These are phyloP conservation scores for Acorus calamus DNA, from an alignment of 106 monocot species.

Conservation along the genomic window DNA sequence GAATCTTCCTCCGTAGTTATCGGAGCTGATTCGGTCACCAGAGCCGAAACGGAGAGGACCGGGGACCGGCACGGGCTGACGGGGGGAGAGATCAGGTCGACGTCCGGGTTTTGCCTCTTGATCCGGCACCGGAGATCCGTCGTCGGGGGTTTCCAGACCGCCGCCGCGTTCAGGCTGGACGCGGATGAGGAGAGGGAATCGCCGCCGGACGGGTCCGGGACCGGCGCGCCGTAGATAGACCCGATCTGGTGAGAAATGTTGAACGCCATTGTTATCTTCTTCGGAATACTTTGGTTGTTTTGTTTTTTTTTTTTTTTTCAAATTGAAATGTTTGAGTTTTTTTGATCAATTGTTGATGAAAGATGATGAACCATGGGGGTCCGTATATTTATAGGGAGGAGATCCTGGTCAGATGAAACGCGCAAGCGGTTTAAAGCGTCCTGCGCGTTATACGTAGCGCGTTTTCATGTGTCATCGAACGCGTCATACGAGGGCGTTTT, in stretches of 20 bases:
- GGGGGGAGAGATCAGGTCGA: constrained; percentile 31
- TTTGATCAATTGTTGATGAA: no score
- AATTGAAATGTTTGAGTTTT: no score
- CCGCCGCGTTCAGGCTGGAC: not conserved
- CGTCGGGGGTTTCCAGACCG: constrained; percentile 6
- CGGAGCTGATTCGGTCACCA: constrained; percentile 7
- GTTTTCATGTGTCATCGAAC: no score
- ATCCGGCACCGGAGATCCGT: constrained; percentile 30
- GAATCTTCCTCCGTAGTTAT: constrained; percentile 2
- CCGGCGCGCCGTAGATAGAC: constrained; percentile 11
- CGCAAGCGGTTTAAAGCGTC: no score
- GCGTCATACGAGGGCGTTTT: no score
- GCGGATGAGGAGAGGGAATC: not conserved
- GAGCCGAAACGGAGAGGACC: constrained; percentile 3
- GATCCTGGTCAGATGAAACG: no score
- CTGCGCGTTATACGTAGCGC: no score
- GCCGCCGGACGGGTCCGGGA: constrained; percentile 1
- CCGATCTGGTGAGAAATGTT: constrained; percentile 37
- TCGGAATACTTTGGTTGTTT: no score
- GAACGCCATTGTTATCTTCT: constrained; percentile 27
- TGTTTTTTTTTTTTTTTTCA: no score
- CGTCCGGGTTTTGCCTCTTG: not conserved
- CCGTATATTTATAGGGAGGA: no score
- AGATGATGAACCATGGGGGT: no score
- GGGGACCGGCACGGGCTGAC: constrained; percentile 35